Evolutionary conservation across 2,329 filamentous ascomycete species (phyloP), one percentile per base, ranked within the genome.

Genomic region (Penicillium sp.): DNA sequence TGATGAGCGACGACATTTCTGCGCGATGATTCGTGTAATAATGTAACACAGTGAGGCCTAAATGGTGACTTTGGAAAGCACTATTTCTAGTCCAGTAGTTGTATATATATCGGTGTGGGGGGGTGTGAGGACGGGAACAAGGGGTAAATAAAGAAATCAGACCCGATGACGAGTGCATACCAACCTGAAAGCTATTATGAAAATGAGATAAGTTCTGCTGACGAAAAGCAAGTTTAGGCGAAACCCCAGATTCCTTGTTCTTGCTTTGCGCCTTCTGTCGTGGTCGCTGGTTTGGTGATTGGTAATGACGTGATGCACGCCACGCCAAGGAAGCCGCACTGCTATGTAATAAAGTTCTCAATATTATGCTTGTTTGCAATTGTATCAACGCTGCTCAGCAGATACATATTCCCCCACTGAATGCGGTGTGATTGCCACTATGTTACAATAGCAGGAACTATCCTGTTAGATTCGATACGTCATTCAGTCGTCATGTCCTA

Each of bases 1-100:
- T 38, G 9, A 59, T 49, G 43, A 59, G 50, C 20, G 58, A 61
- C 20, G 54, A 39, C 58, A 60, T 60, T 20, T 38, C 20, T 9
- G 33, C 33, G 35, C 18, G 9, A 3, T 8, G 10, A 11, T 6
- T 13, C 8, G 33, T 20, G 3, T 22, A 10, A 11, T 6, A 38
- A 20, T 11, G 4, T 20, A 16, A 16, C 3, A 18, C 14, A 5
- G 9, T 20, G 33, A 35, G 8, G 7, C 3, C 16, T 20, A 5
- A 9, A 5, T 10, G 2, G 8, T 20, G 16, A 6, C 8, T 20
- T 20, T 18, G 35, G 11, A 7, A 16, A 20, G 35, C 20, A 13
- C 0, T 20, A 13, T 11, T 38, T 20, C n/a, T 28, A 28, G 27
- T 2, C 27, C 6, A 10, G 35, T 11, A 11, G 10, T 2, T 2